phyloP scores from a whole-genome alignment of 768 basidiomycete species.

The Mycena capillaripes region DNA sequence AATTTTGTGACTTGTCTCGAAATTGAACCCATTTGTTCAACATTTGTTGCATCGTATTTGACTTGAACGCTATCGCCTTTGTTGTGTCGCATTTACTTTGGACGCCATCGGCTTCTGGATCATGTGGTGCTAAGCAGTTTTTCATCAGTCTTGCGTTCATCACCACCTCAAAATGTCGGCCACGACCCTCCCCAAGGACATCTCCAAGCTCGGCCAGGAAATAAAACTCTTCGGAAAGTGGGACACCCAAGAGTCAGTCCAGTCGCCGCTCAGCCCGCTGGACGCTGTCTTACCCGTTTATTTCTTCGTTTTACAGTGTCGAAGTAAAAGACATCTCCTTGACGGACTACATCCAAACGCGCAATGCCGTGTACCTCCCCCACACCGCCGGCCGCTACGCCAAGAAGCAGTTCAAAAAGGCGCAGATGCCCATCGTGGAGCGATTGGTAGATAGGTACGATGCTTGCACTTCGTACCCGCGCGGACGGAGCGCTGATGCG shows the following conservation, averaged over 20 bases:
- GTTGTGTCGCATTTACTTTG: not conserved
- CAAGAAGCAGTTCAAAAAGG: slow-evolving; percentile 99
- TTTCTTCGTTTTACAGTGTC: slow-evolving; percentile 67
- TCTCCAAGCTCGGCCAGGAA: slow-evolving; percentile 85
- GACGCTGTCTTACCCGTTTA: not conserved
- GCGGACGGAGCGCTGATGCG: not conserved
- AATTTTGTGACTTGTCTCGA: no score
- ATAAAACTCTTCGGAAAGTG: slow-evolving; percentile 99
- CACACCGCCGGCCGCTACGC: slow-evolving; percentile 99
- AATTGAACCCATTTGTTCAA: no score
- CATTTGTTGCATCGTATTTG: not conserved
- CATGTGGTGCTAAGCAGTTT: not conserved
- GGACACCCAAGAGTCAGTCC: slow-evolving; percentile 95
- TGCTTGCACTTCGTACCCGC: slow-evolving; percentile 42
- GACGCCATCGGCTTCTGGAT: not conserved
- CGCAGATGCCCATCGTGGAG: slow-evolving; percentile 99
- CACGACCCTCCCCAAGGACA: slow-evolving; percentile 85
- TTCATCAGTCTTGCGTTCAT: not conserved
- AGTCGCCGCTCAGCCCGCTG: not conserved
- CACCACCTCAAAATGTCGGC: slow-evolving; percentile 53
- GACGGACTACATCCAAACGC: slow-evolving; percentile 99
- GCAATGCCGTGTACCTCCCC: slow-evolving; percentile 96
- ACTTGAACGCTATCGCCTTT: not conserved
- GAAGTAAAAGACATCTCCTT: slow-evolving; percentile 99
- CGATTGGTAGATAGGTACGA: slow-evolving; percentile 94